Evolutionary conservation across 2,329 filamentous ascomycete genomes (phyloP).

Genomic region (Sporothrix pallida): DNA sequence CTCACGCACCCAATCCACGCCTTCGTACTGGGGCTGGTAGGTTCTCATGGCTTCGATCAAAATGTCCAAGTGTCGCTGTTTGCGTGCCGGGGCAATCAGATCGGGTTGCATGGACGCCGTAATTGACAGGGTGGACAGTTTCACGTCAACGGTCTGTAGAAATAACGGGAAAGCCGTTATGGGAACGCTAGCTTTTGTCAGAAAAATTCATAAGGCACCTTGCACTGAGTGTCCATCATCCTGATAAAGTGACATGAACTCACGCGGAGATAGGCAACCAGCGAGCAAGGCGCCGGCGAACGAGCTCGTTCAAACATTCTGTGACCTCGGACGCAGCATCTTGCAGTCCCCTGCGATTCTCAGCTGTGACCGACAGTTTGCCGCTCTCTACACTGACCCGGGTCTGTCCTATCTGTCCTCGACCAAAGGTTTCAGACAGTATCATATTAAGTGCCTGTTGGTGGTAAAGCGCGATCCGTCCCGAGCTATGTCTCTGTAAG

Average conservation of each 20-base stretch:
- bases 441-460: constrained; percentile 34
- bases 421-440: too few relatives aligned
- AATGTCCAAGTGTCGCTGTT: constrained; percentile 47
- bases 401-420: too few relatives aligned
- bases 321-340: constrained; percentile 36
- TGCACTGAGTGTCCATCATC: too few relatives aligned
- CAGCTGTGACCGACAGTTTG: too few relatives aligned
- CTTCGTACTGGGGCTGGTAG: constrained; percentile 38
- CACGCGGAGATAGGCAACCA: constrained; percentile 37
- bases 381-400: too few relatives aligned
- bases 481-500: constrained; percentile 13
- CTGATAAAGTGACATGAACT: too few relatives aligned
- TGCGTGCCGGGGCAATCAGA: constrained; percentile 43
- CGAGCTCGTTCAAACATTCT: constrained; percentile 36
- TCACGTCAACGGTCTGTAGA: constrained; percentile 36
- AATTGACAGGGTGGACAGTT: too few relatives aligned
- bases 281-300: constrained; percentile 36
- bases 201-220: too few relatives aligned
- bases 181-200: constrained; percentile 27
- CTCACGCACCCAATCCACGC: constrained; percentile 37
- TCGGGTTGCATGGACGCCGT: too few relatives aligned
- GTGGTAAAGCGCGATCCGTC: constrained; percentile 36
- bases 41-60: constrained; percentile 38
- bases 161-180: constrained; percentile 37
- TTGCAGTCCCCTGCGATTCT: too few relatives aligned